A percentile compares a stretch with the other conserved stretches of the same genome.
phyloP scores from a whole-genome alignment of 1,284 basidiomycete species.

The Ustilago sp. region DNA sequence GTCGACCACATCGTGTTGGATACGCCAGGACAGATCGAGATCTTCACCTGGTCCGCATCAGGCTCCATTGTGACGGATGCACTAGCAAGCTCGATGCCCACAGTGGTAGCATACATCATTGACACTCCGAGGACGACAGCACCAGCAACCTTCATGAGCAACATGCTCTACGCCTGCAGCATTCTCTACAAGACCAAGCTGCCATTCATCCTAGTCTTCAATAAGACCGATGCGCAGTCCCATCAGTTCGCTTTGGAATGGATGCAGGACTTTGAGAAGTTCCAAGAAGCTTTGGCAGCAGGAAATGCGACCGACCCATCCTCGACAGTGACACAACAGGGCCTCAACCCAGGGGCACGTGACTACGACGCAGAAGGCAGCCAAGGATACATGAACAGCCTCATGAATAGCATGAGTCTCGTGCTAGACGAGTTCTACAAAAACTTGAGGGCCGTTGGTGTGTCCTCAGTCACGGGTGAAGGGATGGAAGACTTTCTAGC shows the following conservation, averaged over 20 bases:
- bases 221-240: slow-evolving; percentile 92
- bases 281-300: slow-evolving; percentile 72
- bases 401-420: slow-evolving; percentile 99
- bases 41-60: slow-evolving; percentile 99
- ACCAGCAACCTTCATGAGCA: slow-evolving; percentile 99
- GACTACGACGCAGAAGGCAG: slow-evolving; percentile 67
- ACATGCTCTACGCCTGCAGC: slow-evolving; percentile 99
- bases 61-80: slow-evolving; percentile 98
- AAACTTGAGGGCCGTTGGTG: slow-evolving; percentile 93
- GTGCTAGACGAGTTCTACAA: slow-evolving; percentile 99
- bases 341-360: slow-evolving; percentile 28
- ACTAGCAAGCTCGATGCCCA: slow-evolving; percentile 90
- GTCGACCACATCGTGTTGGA: slow-evolving; percentile 93
- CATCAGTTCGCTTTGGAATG: slow-evolving; percentile 94
- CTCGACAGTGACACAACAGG: slow-evolving; percentile 33
- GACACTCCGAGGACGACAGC: slow-evolving; percentile 95
- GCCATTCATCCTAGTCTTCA: slow-evolving; percentile 97
- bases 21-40: slow-evolving; percentile 99
- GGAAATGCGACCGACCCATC: slow-evolving; percentile 72
- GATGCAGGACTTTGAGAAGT: slow-evolving; percentile 95
- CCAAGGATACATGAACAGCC: slow-evolving; percentile 95
- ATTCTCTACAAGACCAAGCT: slow-evolving; percentile 98
- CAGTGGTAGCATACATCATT: slow-evolving; percentile 95
- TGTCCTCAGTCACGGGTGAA: slow-evolving; percentile 92
- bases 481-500: slow-evolving; percentile 91